A percentile compares a stretch with the other conserved stretches of the same genome.
These are phyloP conservation scores for Dinochytrium kinnereticum DNA, from an alignment of 371 early-diverging fungal genomes.

Conservation along the genomic window DNA sequence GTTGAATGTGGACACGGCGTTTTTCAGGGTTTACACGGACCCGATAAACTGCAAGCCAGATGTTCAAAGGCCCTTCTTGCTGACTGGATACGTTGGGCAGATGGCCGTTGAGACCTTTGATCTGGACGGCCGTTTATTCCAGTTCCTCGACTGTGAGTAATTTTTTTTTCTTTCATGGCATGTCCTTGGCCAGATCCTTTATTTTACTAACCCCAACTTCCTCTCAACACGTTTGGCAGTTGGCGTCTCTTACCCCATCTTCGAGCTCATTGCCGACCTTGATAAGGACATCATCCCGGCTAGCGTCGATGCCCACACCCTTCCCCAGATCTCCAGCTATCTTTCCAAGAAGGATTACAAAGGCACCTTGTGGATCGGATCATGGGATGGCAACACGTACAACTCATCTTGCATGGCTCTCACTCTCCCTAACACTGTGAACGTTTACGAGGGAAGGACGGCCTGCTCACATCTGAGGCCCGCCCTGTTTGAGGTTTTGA, in stretches of 20 bases:
- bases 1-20: slow-evolving; percentile 16
- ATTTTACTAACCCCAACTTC: background rate
- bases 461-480: slow-evolving; percentile 13
- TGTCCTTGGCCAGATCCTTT: background rate
- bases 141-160: slow-evolving; percentile 14
- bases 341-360: background rate
- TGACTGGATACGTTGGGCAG: slow-evolving; percentile 2
- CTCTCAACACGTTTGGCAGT: background rate
- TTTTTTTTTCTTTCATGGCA: background rate
- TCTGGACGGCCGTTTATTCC: background rate
- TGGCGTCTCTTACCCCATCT: slow-evolving; percentile 15
- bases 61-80: slow-evolving; percentile 1
- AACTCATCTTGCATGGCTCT: slow-evolving; percentile 8
- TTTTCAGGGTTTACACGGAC: slow-evolving; percentile 14
- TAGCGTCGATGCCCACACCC: slow-evolving; percentile 7
- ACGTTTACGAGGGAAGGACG: slow-evolving; percentile 16
- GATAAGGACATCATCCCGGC: background rate
- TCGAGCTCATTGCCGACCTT: slow-evolving; percentile 15
- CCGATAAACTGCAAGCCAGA: background rate
- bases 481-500: slow-evolving; percentile 7
- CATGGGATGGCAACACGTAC: slow-evolving; percentile 12
- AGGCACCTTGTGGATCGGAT: slow-evolving; percentile 9
- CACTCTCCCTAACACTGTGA: slow-evolving; percentile 11
- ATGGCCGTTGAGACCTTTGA: slow-evolving; percentile 7
- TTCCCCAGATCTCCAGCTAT: background rate